phyloP scores from a whole-genome alignment of 176 grass and related monocot species.

The Alopecurus myosuroides region DNA sequence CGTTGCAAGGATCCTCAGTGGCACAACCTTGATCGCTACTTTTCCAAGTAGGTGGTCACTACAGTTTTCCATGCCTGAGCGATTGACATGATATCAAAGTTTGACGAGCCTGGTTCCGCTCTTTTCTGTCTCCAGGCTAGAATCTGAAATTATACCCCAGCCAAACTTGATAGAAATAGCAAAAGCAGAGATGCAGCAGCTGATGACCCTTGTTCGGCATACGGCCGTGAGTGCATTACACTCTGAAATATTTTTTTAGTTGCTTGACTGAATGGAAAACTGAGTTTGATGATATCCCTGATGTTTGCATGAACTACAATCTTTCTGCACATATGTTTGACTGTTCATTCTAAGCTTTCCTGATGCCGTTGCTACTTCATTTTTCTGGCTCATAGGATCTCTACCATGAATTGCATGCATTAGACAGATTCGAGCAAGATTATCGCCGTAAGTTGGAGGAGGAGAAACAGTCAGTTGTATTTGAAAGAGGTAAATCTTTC shows the following conservation, averaged over 20 bases:
- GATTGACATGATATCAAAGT: neutral
- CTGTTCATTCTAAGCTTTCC: neutral
- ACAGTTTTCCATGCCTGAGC: neutral
- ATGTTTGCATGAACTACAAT: conserved; percentile 6
- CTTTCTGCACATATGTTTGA: neutral
- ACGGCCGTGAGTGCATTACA: conserved; percentile 53
- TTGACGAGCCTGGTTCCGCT: neutral
- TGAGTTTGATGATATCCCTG: neutral
- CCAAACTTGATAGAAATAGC: conserved; percentile 45
- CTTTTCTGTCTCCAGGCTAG: conserved; percentile 38
- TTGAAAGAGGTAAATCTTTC: conserved; percentile 55
- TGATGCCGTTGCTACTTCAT: conserved; percentile 13
- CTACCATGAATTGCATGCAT: conserved; percentile 59
- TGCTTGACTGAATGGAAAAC: neutral
- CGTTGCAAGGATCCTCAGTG: conserved; percentile 74
- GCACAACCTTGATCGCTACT: conserved; percentile 73
- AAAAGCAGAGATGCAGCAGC: conserved; percentile 38
- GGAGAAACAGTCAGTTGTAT: conserved; percentile 47
- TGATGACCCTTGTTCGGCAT: conserved; percentile 54
- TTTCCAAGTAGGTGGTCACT: conserved; percentile 40
- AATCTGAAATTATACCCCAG: conserved; percentile 45
- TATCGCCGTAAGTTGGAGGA: conserved; percentile 62
- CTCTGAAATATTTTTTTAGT: neutral
- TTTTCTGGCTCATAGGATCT: conserved; percentile 40
- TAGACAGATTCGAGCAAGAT: conserved; percentile 74